Conservation (phyloP, 2,329 filamentous ascomycete species). For the Westerdykella aurantiaca region DNA sequence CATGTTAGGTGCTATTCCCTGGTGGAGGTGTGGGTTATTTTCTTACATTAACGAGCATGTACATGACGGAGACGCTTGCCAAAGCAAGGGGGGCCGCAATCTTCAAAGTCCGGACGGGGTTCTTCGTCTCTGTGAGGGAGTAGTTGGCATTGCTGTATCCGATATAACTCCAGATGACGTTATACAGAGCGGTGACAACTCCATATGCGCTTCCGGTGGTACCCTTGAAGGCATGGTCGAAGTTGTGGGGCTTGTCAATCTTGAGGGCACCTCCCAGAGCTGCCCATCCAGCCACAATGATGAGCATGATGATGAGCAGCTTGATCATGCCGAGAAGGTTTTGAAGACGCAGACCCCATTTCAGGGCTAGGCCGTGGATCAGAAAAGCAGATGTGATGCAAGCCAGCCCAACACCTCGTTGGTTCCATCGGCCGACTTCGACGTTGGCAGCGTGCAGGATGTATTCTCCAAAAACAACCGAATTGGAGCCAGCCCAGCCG, state of each 20-base stretch:
- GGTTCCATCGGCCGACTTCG: slow-evolving; percentile 61
- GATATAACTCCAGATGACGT: slow-evolving; percentile 65
- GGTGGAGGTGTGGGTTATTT: too few relatives aligned
- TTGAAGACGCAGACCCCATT: slow-evolving; percentile 62
- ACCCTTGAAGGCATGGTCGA: slow-evolving; percentile 58
- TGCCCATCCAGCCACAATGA: slow-evolving; percentile 57
- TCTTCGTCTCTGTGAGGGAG: slow-evolving; percentile 58
- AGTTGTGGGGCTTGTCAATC: slow-evolving; percentile 58
- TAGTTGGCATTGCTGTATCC: slow-evolving; percentile 67
- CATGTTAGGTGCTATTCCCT: too few relatives aligned
- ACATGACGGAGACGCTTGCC: slow-evolving; percentile 53
- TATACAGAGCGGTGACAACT: slow-evolving; percentile 64
- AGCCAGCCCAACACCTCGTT: slow-evolving; percentile 60
- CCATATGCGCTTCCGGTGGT: slow-evolving; percentile 62
- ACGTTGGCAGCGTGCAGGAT: slow-evolving; percentile 60
- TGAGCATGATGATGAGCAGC: slow-evolving; percentile 59
- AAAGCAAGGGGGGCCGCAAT: slow-evolving; percentile 60
- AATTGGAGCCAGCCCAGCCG: slow-evolving; percentile 60
- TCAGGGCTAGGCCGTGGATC: slow-evolving; percentile 58
- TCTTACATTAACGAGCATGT: slow-evolving; percentile 56
- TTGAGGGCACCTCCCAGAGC: slow-evolving; percentile 58
- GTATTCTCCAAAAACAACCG: slow-evolving; percentile 65
- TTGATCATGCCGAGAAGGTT: slow-evolving; percentile 63
- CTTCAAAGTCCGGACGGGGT: slow-evolving; percentile 60
- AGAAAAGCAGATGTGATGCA: slow-evolving; percentile 61